Conservation (phyloP, 495 filamentous ascomycete genomes). For the Xylaria bambusicola region DNA sequence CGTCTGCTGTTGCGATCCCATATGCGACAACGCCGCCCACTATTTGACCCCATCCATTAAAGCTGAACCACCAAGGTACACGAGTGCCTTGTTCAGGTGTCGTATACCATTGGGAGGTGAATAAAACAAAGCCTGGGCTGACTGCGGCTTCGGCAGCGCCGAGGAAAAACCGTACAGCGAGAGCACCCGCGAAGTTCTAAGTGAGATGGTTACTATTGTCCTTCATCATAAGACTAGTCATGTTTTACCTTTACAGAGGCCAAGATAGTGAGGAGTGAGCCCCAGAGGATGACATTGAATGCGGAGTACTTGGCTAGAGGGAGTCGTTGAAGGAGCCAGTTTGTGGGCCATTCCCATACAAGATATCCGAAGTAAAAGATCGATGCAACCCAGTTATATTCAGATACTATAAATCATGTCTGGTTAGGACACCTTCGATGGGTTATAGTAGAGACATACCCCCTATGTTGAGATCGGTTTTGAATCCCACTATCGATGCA, state of each 20-base stretch:
- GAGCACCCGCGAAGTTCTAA: conserved; percentile 43
- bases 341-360: conserved; percentile 66
- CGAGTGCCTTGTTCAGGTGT: conserved; percentile 59
- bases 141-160: conserved; percentile 64
- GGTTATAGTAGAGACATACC: conserved; percentile 10
- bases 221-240: background rate
- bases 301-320: conserved; percentile 63
- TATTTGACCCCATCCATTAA: conserved; percentile 63
- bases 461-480: conserved; percentile 33
- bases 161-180: conserved; percentile 61
- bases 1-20: conserved; percentile 58
- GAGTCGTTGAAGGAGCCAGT: conserved; percentile 58
- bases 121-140: conserved; percentile 63
- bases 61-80: conserved; percentile 64
- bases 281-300: conserved; percentile 61
- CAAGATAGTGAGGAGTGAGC: conserved; percentile 54
- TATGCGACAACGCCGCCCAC: conserved; percentile 65
- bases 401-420: conserved; percentile 21
- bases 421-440: background rate
- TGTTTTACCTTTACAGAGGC: conserved; percentile 40
- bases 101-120: conserved; percentile 68
- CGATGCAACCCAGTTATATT: conserved; percentile 38
- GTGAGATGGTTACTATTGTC: conserved; percentile 17
- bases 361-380: conserved; percentile 68
- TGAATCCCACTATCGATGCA: conserved; percentile 63